These are phyloP conservation scores for Sanghuangporus baumii DNA, from an alignment of 1,284 basidiomycete species.

Conservation along the genomic window DNA sequence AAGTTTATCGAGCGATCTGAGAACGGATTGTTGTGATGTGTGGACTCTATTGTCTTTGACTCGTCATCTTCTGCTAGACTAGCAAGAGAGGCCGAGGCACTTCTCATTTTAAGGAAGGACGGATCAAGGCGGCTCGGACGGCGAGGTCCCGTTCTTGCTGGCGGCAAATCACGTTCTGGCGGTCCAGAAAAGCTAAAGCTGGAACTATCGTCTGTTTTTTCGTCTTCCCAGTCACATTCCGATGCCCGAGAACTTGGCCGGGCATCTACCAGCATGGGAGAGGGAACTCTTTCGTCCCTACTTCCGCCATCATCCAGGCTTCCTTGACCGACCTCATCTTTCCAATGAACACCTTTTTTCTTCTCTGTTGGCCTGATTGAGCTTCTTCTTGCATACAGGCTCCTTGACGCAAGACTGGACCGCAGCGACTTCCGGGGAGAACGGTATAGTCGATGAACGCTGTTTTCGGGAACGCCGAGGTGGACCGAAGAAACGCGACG, in stretches of 20 bases:
- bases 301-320: slow-evolving; percentile 65
- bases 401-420: slow-evolving; percentile 44
- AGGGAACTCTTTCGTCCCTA: slow-evolving; percentile 17
- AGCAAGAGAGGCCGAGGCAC: slow-evolving; percentile 42
- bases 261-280: slow-evolving; percentile 14
- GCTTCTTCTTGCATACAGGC: slow-evolving; percentile 40
- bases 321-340: slow-evolving; percentile 83
- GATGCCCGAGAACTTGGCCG: slow-evolving; percentile 49
- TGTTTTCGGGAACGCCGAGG: slow-evolving; percentile 30
- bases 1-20: slow-evolving; percentile 59
- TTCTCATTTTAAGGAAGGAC: slow-evolving; percentile 59
- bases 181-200: slow-evolving; percentile 42
- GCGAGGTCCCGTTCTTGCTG: slow-evolving; percentile 25
- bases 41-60: slow-evolving; percentile 30
- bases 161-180: slow-evolving; percentile 29
- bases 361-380: slow-evolving; percentile 56
- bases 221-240: slow-evolving; percentile 87
- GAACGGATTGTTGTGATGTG: slow-evolving; percentile 40
- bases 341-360: slow-evolving; percentile 86
- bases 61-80: slow-evolving; percentile 72
- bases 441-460: slow-evolving; percentile 30
- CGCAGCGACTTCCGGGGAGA: slow-evolving; percentile 70
- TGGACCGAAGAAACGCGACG: slow-evolving; percentile 51
- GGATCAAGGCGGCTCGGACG: slow-evolving; percentile 62
- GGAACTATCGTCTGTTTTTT: slow-evolving; percentile 67